phyloP scores from a whole-genome alignment of 1,139 yeast genomes.

The Saccharomyces hybrid region DNA sequence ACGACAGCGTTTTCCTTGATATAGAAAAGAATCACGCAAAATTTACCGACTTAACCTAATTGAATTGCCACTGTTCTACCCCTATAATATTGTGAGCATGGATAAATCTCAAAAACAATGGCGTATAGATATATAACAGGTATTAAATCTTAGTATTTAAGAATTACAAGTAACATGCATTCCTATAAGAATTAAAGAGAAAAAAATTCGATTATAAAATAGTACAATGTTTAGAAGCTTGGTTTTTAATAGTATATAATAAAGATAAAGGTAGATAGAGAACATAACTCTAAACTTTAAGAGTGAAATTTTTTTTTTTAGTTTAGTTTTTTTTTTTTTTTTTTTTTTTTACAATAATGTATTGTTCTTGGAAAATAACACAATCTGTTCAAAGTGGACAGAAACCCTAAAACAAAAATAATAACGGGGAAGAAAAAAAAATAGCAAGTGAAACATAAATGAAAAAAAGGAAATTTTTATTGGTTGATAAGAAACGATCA shows the following conservation, averaged over 20 bases:
- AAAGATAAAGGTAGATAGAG: neutral
- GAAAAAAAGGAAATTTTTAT: neutral
- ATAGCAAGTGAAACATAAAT: neutral
- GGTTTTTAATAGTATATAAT: neutral
- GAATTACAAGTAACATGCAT: neutral
- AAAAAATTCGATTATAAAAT: neutral
- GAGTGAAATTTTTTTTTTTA: neutral
- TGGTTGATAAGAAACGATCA: neutral
- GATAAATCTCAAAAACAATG: neutral
- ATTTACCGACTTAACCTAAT: conserved; percentile 12
- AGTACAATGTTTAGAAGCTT: neutral
- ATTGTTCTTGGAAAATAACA: conserved; percentile 1
- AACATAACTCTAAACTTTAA: neutral
- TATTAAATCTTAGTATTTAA: neutral
- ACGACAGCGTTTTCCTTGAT: conserved; percentile 11
- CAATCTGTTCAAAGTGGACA: conserved; percentile 3
- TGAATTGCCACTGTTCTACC: neutral
- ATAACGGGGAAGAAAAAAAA: neutral
- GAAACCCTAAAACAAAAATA: neutral
- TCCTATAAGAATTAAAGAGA: neutral
- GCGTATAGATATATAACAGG: neutral
- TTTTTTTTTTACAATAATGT: conserved; percentile 2
- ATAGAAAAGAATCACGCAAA: conserved; percentile 14
- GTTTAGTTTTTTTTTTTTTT: neutral
- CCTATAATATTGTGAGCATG: neutral